These are phyloP conservation scores for Ophiostoma fasciatum DNA, from an alignment of 2,329 filamentous ascomycete genomes.

Conservation along the genomic window DNA sequence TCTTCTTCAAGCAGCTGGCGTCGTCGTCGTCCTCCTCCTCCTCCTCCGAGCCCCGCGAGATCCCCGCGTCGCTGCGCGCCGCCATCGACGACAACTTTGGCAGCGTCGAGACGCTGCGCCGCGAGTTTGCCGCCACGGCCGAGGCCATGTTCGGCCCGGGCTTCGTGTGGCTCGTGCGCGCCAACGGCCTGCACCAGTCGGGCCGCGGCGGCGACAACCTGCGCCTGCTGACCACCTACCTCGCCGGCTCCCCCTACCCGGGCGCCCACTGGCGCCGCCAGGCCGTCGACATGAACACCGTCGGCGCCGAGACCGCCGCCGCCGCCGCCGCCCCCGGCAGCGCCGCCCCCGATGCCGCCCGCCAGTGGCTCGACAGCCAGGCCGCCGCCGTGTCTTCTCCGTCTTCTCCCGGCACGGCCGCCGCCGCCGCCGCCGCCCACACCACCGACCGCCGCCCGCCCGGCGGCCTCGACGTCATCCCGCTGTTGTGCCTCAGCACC, in stretches of 20 bases:
- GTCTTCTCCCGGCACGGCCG: slow-evolving; percentile 16
- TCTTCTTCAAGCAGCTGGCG: slow-evolving; percentile 55
- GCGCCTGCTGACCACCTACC: slow-evolving; percentile 75
- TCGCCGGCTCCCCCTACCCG: slow-evolving; percentile 77
- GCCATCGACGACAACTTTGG: slow-evolving; percentile 60
- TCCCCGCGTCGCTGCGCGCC: slow-evolving; percentile 39
- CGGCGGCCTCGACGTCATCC: slow-evolving; percentile 53
- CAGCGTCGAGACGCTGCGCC: slow-evolving; percentile 66
- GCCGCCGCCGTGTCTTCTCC: slow-evolving; percentile 11
- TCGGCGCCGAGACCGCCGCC: slow-evolving; percentile 21
- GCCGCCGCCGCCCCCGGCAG: background rate
- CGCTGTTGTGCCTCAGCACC: slow-evolving; percentile 81
- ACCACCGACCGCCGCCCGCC: slow-evolving; percentile 32
- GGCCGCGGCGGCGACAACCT: slow-evolving; percentile 18
- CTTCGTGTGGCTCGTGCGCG: slow-evolving; percentile 84
- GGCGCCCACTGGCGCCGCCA: slow-evolving; percentile 69
- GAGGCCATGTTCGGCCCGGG: slow-evolving; percentile 90
- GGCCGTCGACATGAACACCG: slow-evolving; percentile 54
- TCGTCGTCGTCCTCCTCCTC: too few relatives aligned
- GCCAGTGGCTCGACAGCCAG: slow-evolving; percentile 26
- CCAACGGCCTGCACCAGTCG: slow-evolving; percentile 10
- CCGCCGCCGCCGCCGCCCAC: slow-evolving; percentile 13
- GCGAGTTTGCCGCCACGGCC: slow-evolving; percentile 68
- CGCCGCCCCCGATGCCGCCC: slow-evolving; percentile 12
- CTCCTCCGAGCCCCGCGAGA: too few relatives aligned